phyloP scores from a whole-genome alignment of 176 grass and related monocot species.

The Lolium multiflorum region DNA sequence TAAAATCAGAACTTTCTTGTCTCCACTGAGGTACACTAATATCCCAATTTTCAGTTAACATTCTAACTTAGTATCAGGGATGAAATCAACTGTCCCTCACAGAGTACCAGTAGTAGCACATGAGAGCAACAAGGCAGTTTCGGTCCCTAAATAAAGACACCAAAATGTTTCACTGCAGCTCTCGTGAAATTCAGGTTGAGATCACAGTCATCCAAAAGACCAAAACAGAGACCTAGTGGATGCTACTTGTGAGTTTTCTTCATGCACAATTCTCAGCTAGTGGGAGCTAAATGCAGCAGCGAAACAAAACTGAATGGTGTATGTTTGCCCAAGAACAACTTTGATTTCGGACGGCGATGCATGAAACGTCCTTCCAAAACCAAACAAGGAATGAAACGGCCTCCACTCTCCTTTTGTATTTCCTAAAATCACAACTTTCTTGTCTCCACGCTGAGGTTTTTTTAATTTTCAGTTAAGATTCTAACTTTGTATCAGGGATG shows the following conservation, averaged over 20 bases:
- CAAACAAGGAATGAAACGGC: neutral
- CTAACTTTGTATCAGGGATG: neutral
- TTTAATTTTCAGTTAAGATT: neutral
- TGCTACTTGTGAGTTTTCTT: neutral
- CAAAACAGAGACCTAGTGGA: neutral
- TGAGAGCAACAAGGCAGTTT: neutral
- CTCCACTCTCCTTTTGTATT: neutral
- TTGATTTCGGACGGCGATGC: too few relatives aligned
- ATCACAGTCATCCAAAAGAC: neutral
- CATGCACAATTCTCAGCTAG: neutral
- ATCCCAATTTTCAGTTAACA: neutral
- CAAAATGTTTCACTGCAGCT: too few relatives aligned
- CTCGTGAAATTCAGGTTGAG: neutral
- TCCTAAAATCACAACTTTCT: neutral
- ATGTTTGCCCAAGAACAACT: too few relatives aligned
- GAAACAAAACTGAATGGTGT: too few relatives aligned
- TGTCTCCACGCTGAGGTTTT: neutral
- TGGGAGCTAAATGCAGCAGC: too few relatives aligned
- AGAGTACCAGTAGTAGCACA: neutral
- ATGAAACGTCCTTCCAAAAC: neutral
- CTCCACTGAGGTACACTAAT: neutral
- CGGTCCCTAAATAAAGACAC: neutral
- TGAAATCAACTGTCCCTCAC: too few relatives aligned
- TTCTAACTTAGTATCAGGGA: neutral
- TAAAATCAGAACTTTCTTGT: neutral